Percentiles rank a stretch among this genome's conserved stretches.
Evolutionary conservation across 768 basidiomycete genomes (phyloP).

Genomic region (Clitopilus hobsonii): DNA sequence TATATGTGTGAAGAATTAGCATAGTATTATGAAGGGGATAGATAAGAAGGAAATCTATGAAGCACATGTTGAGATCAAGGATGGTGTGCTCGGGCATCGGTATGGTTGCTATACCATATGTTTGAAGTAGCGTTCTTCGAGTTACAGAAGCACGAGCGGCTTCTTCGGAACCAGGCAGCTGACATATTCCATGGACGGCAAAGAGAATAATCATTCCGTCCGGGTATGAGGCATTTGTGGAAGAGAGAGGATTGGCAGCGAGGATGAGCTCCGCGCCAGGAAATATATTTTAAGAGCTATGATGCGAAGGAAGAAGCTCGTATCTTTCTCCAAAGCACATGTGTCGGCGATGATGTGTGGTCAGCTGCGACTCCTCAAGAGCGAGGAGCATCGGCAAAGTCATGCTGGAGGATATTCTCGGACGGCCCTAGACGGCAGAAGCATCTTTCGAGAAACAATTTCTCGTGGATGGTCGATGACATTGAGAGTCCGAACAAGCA

Average conservation of each 20-base stretch:
- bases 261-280: background rate
- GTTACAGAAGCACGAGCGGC: too few species aligned
- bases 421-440: background rate
- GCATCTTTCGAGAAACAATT: background rate
- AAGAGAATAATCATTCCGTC: too few species aligned
- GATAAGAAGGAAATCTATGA: background rate
- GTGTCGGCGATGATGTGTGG: background rate
- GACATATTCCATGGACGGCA: too few species aligned
- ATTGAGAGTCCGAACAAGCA: too few species aligned
- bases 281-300: background rate
- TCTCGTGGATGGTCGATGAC: background rate
- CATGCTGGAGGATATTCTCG: background rate
- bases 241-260: too few species aligned
- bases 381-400: background rate
- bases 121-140: background rate
- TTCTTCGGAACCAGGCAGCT: too few species aligned
- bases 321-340: background rate
- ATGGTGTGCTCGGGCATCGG: background rate
- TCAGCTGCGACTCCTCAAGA: background rate
- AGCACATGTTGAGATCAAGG: background rate
- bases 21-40: background rate
- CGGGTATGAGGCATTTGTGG: too few species aligned
- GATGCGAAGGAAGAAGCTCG: background rate
- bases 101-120: background rate
- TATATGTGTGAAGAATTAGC: background rate